Evolutionary conservation across 1,284 basidiomycete genomes (phyloP), one percentile per base, ranked within the genome.

Genomic region (Marasmius oreades): DNA sequence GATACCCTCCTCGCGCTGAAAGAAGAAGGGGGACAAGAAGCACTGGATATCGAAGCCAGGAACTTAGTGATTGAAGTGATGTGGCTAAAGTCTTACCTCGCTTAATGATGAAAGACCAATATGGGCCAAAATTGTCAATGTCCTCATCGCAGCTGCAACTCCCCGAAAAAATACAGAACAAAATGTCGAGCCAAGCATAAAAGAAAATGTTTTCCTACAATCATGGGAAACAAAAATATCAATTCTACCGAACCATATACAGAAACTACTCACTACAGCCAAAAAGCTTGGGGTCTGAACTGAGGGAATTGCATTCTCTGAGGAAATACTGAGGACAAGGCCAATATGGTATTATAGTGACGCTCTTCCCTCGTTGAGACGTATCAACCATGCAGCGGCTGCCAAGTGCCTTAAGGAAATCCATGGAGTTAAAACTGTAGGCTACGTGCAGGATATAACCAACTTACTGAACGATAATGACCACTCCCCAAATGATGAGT

Each of bases 261-360:
- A 34, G 6, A 31, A 57, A 7, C 59, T 66, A 48, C 39, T 65
- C 3, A 52, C 31, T n/a, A 57, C 51, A 5, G 62, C 57, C 3
- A 51, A 54, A 31, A 59, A 66, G 34, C 61, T 66, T 37, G 60
- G 62, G 6, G 43, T 68, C 0, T 22, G 34, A 10, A 36, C 64
- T 6, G 61, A 68, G 18, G 60, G 62, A 2, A 53, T 63, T 1
- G 51, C 58, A 5, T 52, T 64, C 5, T 34, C 50, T 14, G 51
- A 37, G 22, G 28, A 58, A 2, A 55, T 58, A 3, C 52, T 61
- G 28, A 20, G 57, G n/a, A 20, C 57, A 12, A 62, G 68, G 54
- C 64, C 63, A 0, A 59, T 70, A 6, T 72, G 68, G 70, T 56
- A 63, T 51, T 67, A 70, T 47, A 56, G 50, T 14, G 52, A 59